These are phyloP conservation scores for Lecanicillium sp. DNA, from an alignment of 2,329 filamentous ascomycete species.

Conservation along the genomic window DNA sequence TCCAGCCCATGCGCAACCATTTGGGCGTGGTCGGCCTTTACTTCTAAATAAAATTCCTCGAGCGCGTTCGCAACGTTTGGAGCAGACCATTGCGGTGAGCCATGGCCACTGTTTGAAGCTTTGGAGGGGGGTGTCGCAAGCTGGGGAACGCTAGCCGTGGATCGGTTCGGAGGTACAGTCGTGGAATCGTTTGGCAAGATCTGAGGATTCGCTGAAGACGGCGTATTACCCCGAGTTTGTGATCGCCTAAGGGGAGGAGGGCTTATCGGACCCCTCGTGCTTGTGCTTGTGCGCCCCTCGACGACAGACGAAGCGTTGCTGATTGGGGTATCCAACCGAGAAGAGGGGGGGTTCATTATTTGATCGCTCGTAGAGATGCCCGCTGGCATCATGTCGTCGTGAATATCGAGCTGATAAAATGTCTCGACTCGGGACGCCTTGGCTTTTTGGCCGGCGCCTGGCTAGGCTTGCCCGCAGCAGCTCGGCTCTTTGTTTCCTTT, in stretches of 20 bases:
- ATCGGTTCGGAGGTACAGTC: slow-evolving; percentile 9
- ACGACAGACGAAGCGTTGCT: slow-evolving; percentile 1
- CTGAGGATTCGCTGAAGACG: not conserved
- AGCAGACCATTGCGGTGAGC: not conserved
- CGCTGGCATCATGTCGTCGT: too few species aligned
- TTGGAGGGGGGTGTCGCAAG: slow-evolving; percentile 9
- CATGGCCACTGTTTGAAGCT: not conserved
- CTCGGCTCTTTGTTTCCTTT: slow-evolving; percentile 6
- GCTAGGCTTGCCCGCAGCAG: not conserved
- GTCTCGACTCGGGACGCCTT: not conserved
- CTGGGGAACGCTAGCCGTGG: slow-evolving; percentile 1
- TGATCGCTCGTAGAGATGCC: too few species aligned
- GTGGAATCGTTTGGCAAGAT: slow-evolving; percentile 10
- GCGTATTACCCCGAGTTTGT: slow-evolving; percentile 1
- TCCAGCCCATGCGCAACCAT: slow-evolving; percentile 37
- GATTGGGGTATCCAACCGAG: slow-evolving; percentile 3
- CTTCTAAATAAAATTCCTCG: slow-evolving; percentile 12
- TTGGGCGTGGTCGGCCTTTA: slow-evolving; percentile 29
- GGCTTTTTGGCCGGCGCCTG: not conserved
- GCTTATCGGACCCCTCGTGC: slow-evolving; percentile 15
- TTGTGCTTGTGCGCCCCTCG: not conserved
- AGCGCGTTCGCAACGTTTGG: slow-evolving; percentile 24
- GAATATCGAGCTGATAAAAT: too few species aligned
- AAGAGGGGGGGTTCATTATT: not conserved
- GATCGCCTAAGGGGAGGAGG: slow-evolving; percentile 19